These are phyloP conservation scores for Chlorella ohadii DNA, from an alignment of 139 green algal genomes.

Conservation along the genomic window DNA sequence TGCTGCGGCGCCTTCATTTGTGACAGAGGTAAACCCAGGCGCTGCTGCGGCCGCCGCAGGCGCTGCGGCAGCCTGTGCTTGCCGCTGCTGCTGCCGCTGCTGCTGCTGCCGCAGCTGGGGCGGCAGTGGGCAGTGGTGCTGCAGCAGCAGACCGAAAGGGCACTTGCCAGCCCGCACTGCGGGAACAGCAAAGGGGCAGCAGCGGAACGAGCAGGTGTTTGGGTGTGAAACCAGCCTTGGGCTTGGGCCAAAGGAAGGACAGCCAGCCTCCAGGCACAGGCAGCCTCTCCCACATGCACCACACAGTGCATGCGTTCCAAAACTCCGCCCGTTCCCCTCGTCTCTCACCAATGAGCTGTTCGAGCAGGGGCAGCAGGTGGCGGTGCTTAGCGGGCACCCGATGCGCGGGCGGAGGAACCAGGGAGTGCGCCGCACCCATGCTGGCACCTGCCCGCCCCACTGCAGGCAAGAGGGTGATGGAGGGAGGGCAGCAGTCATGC, in stretches of 20 bases:
- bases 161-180: constrained; percentile 59
- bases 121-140: constrained; percentile 82
- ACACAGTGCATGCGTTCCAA: no score
- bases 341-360: constrained; percentile 27
- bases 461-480: neutral
- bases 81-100: neutral
- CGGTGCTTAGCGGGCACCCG: constrained; percentile 30
- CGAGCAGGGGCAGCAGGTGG: constrained; percentile 39
- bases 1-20: neutral
- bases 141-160: constrained; percentile 67
- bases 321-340: no score
- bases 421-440: neutral
- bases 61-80: neutral
- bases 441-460: constrained; percentile 7
- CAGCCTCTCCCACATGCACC: no score
- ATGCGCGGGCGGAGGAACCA: neutral
- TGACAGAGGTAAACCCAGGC: neutral
- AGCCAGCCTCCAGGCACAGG: no score
- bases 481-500: neutral
- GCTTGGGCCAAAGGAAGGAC: no score
- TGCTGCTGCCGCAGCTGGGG: constrained; percentile 20
- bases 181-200: neutral
- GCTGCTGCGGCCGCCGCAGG: neutral
- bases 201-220: neutral
- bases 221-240: no score